These are phyloP conservation scores for Phaeosphaeriaceae sp. DNA, from an alignment of 2,329 filamentous ascomycete species.

Conservation along the genomic window DNA sequence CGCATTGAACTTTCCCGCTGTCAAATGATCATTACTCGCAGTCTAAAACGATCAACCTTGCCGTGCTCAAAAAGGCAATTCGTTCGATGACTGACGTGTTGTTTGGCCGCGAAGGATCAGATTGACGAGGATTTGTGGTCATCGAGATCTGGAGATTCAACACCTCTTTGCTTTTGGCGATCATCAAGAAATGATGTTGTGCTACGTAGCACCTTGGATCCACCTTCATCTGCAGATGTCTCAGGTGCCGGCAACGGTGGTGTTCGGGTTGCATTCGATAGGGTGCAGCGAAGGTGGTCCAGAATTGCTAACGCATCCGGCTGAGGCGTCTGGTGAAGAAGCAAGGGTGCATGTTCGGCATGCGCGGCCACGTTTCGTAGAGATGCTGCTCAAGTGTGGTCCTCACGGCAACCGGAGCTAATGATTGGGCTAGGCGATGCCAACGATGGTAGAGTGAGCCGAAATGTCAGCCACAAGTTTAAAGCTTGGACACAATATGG, in stretches of 20 bases:
- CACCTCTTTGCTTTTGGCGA: neutral
- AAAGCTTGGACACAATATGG: slow-evolving; percentile 24
- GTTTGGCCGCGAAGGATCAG: neutral
- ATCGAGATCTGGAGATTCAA: neutral
- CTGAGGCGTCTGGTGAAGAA: slow-evolving; percentile 13
- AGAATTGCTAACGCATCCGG: slow-evolving; percentile 6
- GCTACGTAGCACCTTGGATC: neutral
- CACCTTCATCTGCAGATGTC: slow-evolving; percentile 1
- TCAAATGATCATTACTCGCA: slow-evolving; percentile 4
- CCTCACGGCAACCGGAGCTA: neutral
- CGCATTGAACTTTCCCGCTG: slow-evolving; percentile 1
- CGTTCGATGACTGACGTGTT: neutral
- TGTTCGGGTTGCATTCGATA: slow-evolving; percentile 2
- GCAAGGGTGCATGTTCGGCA: slow-evolving; percentile 14
- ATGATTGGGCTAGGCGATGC: neutral
- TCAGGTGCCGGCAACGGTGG: neutral
- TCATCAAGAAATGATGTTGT: neutral
- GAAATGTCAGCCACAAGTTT: slow-evolving; percentile 21
- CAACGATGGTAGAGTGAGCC: slow-evolving; percentile 10
- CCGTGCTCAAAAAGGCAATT: neutral
- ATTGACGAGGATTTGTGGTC: neutral
- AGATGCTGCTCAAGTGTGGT: slow-evolving; percentile 2
- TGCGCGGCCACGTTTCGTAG: slow-evolving; percentile 13
- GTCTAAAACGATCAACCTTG: neutral
- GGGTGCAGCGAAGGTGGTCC: neutral